A percentile compares a stretch with the other conserved stretches of the same genome.
These are phyloP conservation scores for Dactylellina cionopaga DNA, from an alignment of 2,329 filamentous ascomycete species.

Conservation along the genomic window DNA sequence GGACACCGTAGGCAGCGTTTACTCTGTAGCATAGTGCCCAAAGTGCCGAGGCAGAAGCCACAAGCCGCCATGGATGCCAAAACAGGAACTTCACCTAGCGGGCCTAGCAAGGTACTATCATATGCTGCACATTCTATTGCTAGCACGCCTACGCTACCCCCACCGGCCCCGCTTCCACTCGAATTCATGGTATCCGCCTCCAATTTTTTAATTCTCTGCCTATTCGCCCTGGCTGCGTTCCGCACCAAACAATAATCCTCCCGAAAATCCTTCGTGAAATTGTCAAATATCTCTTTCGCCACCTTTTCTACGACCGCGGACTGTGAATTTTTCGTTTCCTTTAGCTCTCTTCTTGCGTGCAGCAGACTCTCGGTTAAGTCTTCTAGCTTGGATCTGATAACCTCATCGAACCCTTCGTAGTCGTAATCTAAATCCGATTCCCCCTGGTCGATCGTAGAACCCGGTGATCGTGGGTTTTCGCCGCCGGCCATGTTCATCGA, in stretches of 20 bases:
- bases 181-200: conserved; percentile 11
- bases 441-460: not conserved
- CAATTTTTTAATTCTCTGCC: conserved; percentile 15
- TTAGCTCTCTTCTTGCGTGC: conserved; percentile 11
- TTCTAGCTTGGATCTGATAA: not conserved
- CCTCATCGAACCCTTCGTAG: conserved; percentile 1
- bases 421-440: conserved; percentile 21
- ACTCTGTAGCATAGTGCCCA: too few species aligned
- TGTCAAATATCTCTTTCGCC: conserved; percentile 29
- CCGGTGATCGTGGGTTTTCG: not conserved
- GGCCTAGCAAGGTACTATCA: too few species aligned
- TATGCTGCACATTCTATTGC: too few species aligned
- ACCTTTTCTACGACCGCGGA: conserved; percentile 16
- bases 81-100: too few species aligned
- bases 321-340: conserved; percentile 14
- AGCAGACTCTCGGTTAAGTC: conserved; percentile 5
- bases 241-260: conserved; percentile 24
- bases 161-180: not conserved
- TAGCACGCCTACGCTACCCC: too few species aligned
- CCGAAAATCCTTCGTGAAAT: conserved; percentile 21
- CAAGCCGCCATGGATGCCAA: too few species aligned
- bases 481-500: too few species aligned
- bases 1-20: too few species aligned
- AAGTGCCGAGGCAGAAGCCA: too few species aligned
- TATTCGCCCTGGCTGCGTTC: conserved; percentile 6